Base-by-base conservation (phyloP, 2,329 filamentous ascomycete species). In the Aureobasidium sp. region DNA sequence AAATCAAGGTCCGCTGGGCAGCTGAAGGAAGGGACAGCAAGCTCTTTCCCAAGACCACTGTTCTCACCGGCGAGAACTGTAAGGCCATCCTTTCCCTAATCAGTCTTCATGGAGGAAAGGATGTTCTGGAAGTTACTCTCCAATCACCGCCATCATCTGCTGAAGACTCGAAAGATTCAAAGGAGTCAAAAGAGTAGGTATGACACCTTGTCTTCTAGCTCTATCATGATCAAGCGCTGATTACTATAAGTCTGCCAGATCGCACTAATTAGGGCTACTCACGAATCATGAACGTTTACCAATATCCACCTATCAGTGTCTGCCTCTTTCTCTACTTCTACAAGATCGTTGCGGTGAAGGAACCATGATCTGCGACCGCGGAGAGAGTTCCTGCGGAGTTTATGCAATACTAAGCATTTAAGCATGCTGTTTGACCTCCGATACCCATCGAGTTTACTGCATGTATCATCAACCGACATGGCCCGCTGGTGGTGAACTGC, bases 61-160 rank as follows among this genome's bases (percentile, higher is more conserved):
- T 72, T 24, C 27, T 74, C 53, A 75, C 72, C 15, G 68, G 71
- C 26, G 70, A 71, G 26, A 75, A 74, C 64, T 62, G 67, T 36
- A 68, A 68, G 63, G 66, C 73, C 5, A 67, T 71, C 39, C 61
- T 74, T 48, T 64, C 63, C 44, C 69, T 73, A 67, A 69, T 74
- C 67, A 65, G 66, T 13, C 63, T 67, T 39, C 70, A 71, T 20
- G 67, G 68, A 10, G 72, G 70, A 44, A 70, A 70, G 65, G 73
- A 75, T 63, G 69, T 72, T 15, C 66, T 75, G 48, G 72, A 74
- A 59, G 69, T 74, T 4, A 70, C 70, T 59, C 48, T 73, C 34
- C 57, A 62, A 59, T 34, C 24, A 13, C 56, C 59, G 17, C 59
- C 59, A 26, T 47, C 55, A 26, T 47, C 55, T 12, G 15, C 55